phyloP scores from a whole-genome alignment of 192 early-diverging fungal genomes.

The Pilobolus umbonatus region DNA sequence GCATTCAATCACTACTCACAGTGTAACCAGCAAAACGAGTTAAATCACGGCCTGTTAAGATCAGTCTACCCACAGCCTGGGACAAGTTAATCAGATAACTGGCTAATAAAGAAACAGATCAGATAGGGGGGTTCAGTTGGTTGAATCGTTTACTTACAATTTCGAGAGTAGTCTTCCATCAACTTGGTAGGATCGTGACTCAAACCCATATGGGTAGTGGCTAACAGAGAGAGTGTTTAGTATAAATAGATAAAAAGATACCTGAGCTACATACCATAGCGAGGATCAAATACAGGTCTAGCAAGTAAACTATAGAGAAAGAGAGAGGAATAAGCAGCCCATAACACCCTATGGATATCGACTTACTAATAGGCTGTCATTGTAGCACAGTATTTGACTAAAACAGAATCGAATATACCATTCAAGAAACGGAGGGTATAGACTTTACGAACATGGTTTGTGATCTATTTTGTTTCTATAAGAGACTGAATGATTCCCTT shows the following conservation, averaged over 20 bases:
- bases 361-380: conserved; percentile 65
- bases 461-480: conserved; percentile 28
- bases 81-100: conserved; percentile 61
- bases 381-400: conserved; percentile 63
- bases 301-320: conserved; percentile 42
- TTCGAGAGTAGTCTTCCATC: conserved; percentile 58
- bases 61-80: conserved; percentile 57
- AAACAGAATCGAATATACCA: conserved; percentile 59
- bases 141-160: conserved; percentile 41
- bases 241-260: no score
- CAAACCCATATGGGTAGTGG: conserved; percentile 51
- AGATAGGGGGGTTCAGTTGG: not conserved
- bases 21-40: conserved; percentile 62
- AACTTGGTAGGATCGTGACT: conserved; percentile 51
- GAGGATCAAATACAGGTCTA: conserved; percentile 54
- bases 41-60: conserved; percentile 60
- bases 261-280: conserved; percentile 39
- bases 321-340: conserved; percentile 1
- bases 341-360: not conserved
- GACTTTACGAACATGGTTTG: conserved; percentile 51
- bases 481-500: not conserved
- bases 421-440: conserved; percentile 56
- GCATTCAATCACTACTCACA: no score
- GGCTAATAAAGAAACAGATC: conserved; percentile 22
- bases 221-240: conserved; percentile 19